Evolutionary conservation across 2,329 filamentous ascomycete genomes (phyloP), one percentile per base, ranked within the genome.

Genomic region (Plectosphaerella sp.): DNA sequence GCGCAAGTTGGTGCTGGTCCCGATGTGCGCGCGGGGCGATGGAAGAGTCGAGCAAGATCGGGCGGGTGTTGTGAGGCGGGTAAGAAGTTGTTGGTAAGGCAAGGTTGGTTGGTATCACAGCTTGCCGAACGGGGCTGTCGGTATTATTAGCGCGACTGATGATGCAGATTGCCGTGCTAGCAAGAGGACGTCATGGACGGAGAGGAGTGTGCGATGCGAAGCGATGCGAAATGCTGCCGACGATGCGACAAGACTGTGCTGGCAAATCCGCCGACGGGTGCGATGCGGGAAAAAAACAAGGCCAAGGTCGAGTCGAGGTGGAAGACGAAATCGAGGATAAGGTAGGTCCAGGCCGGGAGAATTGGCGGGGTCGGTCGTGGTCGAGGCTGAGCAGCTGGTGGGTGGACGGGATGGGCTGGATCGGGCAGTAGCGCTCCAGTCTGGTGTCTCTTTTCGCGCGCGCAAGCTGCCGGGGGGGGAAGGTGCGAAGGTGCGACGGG

Each of bases 271-370:
- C 39, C 28, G 28, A 33, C 28, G 8, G 8, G 28, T 33, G 28
- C 28, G 28, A 33, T 33, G 28, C 28, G 28, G 28, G 28, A 33
- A 7, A 33, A 33, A 33, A 33, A 33, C 9, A 43, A 9, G n/a
- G 39, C 10, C n/a, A 15, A 43, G 22, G 16, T 37, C 43, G 47
- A 48, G 47, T 28, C 41, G 45, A 51, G 41, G 20, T 25, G 16
- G 25, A 35, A 45, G n/a, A 24, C 22, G 24, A 20, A 51, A 48
- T 47, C 47, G 50, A 35, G 39, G 52, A 42, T 24, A 25, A 12
- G 52, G 41, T 24, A 25, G 28, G 41, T 43, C 41, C 18, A 20
- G 41, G 15, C n/a, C 16, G n/a, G 41, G 16, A 43, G n/a, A 43
- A 36, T 46, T 51, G 45, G 45, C 28, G 51, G 45, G 33, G 35